Base-by-base conservation (phyloP, 257 asterid species). In the Coffea eugenioides region DNA sequence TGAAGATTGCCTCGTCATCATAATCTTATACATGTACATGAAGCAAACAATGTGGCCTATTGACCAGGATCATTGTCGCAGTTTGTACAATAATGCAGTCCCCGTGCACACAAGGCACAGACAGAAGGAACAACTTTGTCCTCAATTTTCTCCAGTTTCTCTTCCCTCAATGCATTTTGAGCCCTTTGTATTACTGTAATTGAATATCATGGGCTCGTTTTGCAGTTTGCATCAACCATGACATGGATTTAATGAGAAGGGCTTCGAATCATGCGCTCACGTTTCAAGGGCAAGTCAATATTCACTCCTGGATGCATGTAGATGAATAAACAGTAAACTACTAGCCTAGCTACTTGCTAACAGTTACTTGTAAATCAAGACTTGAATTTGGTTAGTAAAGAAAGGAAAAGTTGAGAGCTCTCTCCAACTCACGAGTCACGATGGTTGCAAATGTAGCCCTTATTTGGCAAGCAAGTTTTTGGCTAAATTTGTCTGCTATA, bases 1-100 rank as follows among this genome's bases (percentile, higher is more conserved):
- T n/a, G 36, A 27, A 64, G 34, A n/a, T 0, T 23, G 12, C 67
- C 14, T 61, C 13, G 67, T 61, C 67, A 61, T 61, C 27, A 39
- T 39, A 39, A 61, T 61, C 67, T 62, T 10, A 1, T 62, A n/a
- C 3, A 46, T 52, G 43, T 39, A 39, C 8, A 46, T n/a, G 61
- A 70, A 46, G 61, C 75, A 46, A 31, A 71, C 41, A 71, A 46
- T 46, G 61, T 70, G 80, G 78, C 86, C 88, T 54, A 54, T 86
- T 87, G 89, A 87, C 89, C 89, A 82, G 89, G 89, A 87, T 79
- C 80, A 56, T 71, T 83, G 84, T 83, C 83, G 41, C 79, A 74
- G 75, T 73, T 49, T 81, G 61, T 36, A 72, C 74, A 77, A 80
- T 81, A 83, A 66, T 71, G 25, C 77, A 14, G 70, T 80, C 79